Evolutionary conservation across 345 rosid species (phyloP), one percentile per base, ranked within the genome.

Genomic region (Lagerstroemia speciosa): DNA sequence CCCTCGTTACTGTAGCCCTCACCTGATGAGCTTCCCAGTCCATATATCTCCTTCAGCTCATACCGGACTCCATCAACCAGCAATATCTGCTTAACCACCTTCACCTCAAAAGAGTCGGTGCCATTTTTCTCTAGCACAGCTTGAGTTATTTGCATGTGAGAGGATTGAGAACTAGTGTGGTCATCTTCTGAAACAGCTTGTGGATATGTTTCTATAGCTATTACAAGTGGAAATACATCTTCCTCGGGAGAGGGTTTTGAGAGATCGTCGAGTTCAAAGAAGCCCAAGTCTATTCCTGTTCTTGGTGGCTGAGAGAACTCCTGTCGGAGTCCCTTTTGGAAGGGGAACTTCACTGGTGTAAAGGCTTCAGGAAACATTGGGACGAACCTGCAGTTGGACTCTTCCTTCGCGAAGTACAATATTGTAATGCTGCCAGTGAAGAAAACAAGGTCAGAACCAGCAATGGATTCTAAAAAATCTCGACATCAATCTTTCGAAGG

Each of bases 161-260:
- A 73, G 61, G 79, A 64, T 52, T 76, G 77, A 69, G 73, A 74
- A 73, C 64, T 34, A 67, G 69, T 57, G 57, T 72, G 73, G 41
- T 76, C 72, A 0, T 43, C 52, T 58, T 71, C 80, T 69, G 64
- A 57, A 45, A 77, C 73, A 20, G 82, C 70, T 68, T 55, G 61
- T 1, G 31, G 60, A 46, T 75, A 73, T 24, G 89, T 80, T 80
- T 85, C 96, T 17, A 92, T 91, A 74, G 84, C 85, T 77, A 92
- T 87, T 60, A 90, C 91, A 67, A 92, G 96, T 43, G 98, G 96
- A 69, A 86, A 90, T 67, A 88, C 82, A 66, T 85, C 96, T 78
- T 84, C 92, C 58, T 67, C 82, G 0, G 84, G 75, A 33, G 90
- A 85, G 38, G 96, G 84, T 72, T 87, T 89, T 15, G 93, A 80